Evolutionary conservation across 768 basidiomycete genomes (phyloP), one percentile per base, ranked within the genome.

Genomic region (Pleurotus pulmonarius): DNA sequence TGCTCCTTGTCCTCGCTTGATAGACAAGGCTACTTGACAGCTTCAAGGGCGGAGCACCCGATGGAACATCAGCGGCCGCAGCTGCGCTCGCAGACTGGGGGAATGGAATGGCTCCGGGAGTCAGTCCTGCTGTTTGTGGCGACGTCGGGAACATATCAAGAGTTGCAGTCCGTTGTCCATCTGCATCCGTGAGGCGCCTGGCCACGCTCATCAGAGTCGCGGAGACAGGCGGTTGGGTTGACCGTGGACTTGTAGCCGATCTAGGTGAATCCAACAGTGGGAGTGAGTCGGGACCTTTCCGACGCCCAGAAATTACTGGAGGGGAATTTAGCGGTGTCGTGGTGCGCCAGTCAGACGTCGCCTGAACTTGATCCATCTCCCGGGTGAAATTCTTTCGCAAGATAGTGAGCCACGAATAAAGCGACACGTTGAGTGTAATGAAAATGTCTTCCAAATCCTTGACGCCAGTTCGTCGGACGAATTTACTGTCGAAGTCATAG

Each of bases 401-500:
- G 20, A 87, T 69, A 1, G 88, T 90, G 45, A 93, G 79, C 89
- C 90, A 92, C 7, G 88, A 82, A 64, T 92, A 92, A 1, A 92
- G 73, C 0, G 86, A 80, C 64, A 92, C 83, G 72, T 94, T 93
- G 60, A 94, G 75, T 3, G 90, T 87, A 69, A 94, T 90, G 68
- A 87, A 92, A 55, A 94, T 91, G 61, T 90, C 88, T 61, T 91
- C 86, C 26, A 79, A 75, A 49, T 83, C 80, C 61, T 76, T 73
- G 69, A 74, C 73, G 22, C 78, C 80, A 57, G 76, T 73, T 34
- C 75, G 73, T 24, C 81, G 80, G 41, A 81, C 70, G 66, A 91
- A 92, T 56, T 78, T 72, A 64, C 87, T 90, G 69, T 84, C 75
- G 70, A 92, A 92, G 63, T 87, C 83, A 60, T 92, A 92, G 12